Percentiles rank a stretch among this genome's conserved stretches.
Evolutionary conservation across 352 stramenopile species (phyloP).

Genomic region (Phytophthora pisi): DNA sequence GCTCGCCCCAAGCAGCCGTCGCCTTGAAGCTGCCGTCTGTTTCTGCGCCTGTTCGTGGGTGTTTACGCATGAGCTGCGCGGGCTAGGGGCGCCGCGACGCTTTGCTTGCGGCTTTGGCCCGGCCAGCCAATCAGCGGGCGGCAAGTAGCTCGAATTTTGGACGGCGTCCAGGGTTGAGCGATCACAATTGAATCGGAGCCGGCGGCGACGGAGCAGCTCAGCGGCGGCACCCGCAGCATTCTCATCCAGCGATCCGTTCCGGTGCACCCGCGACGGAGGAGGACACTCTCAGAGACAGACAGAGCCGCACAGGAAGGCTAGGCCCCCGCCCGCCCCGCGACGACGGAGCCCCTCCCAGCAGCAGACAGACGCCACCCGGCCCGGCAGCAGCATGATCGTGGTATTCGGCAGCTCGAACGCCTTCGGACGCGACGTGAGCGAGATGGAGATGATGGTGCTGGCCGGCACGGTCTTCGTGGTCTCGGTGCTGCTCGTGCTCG

Average conservation of each 20-base stretch:
- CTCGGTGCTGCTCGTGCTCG: conserved; percentile 71
- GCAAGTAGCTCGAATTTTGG: conserved; percentile 10
- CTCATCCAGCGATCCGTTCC: conserved; percentile 2
- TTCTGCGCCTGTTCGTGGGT: conserved; percentile 21
- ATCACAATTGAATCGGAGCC: conserved; percentile 33
- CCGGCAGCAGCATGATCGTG: conserved; percentile 56
- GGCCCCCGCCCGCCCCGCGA: conserved; percentile 2
- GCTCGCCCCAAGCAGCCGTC: background rate
- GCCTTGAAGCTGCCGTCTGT: conserved; percentile 7
- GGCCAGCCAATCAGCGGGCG: conserved; percentile 15
- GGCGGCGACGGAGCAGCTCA: conserved; percentile 1
- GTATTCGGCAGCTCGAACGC: conserved; percentile 76
- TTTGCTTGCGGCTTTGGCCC: conserved; percentile 17
- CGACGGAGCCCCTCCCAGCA: conserved; percentile 15
- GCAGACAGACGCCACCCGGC: conserved; percentile 1
- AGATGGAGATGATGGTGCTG: conserved; percentile 73
- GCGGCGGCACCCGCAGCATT: background rate
- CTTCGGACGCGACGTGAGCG: conserved; percentile 72
- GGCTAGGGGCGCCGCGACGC: background rate
- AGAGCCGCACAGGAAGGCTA: background rate
- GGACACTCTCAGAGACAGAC: background rate
- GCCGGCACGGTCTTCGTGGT: conserved; percentile 74
- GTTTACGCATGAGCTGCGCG: conserved; percentile 28
- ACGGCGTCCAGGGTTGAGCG: background rate
- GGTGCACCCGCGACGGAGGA: conserved; percentile 8